Percentiles rank a stretch among this genome's conserved stretches.
These are phyloP conservation scores for Arthrobotrys iridis DNA, from an alignment of 2,329 filamentous ascomycete genomes.

Conservation along the genomic window DNA sequence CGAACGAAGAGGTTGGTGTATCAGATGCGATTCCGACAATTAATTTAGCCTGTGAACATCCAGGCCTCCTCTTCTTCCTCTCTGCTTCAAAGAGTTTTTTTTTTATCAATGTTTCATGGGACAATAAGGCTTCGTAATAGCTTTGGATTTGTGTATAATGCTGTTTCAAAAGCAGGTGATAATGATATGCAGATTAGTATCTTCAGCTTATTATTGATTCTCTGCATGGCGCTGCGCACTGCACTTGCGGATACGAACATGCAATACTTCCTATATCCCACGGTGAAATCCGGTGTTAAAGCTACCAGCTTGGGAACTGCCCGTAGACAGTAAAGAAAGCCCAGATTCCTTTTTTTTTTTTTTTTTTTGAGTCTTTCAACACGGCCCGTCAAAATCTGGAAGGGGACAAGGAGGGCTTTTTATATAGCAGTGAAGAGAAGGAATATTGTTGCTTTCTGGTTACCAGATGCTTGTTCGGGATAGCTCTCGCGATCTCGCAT, in stretches of 20 bases:
- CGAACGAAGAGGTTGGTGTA: constrained; percentile 28
- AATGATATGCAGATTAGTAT: constrained; percentile 6
- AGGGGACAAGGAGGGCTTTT: neutral
- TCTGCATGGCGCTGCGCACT: neutral
- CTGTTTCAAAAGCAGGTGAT: constrained; percentile 17
- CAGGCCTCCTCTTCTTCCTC: neutral
- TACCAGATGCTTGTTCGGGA: constrained; percentile 50
- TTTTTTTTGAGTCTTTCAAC: constrained; percentile 8
- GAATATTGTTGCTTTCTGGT: constrained; percentile 50
- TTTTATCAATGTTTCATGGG: constrained; percentile 37
- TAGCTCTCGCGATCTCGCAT: constrained; percentile 36
- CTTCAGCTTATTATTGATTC: constrained; percentile 13
- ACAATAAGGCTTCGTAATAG: neutral
- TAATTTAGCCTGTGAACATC: constrained; percentile 10
- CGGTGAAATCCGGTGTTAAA: constrained; percentile 33
- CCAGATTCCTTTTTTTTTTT: neutral
- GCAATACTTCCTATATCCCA: constrained; percentile 37
- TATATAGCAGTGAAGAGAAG: constrained; percentile 35
- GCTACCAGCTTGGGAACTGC: constrained; percentile 27
- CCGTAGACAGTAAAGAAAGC: constrained; percentile 36
- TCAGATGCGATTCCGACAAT: constrained; percentile 11
- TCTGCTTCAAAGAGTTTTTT: constrained; percentile 14
- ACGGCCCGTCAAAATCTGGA: constrained; percentile 33
- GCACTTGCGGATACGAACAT: constrained; percentile 10
- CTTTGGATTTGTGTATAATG: neutral